Base-by-base conservation (phyloP, 768 basidiomycete species). In the Phanerochaete carnosa region DNA sequence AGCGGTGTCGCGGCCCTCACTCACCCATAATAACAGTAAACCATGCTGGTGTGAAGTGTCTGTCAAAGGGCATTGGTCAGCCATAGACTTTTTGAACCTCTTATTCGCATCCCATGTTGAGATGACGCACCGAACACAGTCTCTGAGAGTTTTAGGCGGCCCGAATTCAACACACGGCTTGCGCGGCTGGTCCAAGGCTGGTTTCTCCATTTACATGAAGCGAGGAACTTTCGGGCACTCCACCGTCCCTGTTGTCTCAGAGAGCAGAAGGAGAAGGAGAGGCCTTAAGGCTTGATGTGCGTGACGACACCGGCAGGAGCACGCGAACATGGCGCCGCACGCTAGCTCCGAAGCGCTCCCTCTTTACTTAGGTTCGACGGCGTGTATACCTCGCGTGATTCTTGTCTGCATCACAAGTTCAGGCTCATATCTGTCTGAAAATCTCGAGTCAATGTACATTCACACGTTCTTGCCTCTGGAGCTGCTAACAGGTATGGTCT, bases 11-110 rank as follows among this genome's bases (percentile, higher is more conserved):
- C n/a, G n/a, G n/a, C n/a, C n/a, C n/a, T 12, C 46, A 69, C 76
- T 55, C 45, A 80, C 79, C 84, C 84, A 86, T 85, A 53, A 75
- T 77, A 13, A 80, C 76, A 4, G 83, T 75, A 62, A 81, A 81
- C 84, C 83, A 86, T 70, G 80, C 77, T 59, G 80, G 80, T 3
- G 81, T 77, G 59, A 85, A 85, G 67, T 83, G 75, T 29, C 82
- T 80, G 55, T 1, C 58, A 50, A 50, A n/a, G 46, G 16, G 46
- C 11, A 11, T 23, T 19, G 57, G 51, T n/a, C 8, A 53, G 13
- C 6, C 29, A 25, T 22, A 46, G 3, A 30, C 30, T 51, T 32
- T 25, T 12, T 33, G 35, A 12, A 25, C 29, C 49, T 52, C 58
- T 26, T 29, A 23, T 29, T 16, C 29, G 32, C 9, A n/a, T 11